Base-by-base conservation (phyloP, 192 early-diverging fungal genomes). In the Podila epigama region DNA sequence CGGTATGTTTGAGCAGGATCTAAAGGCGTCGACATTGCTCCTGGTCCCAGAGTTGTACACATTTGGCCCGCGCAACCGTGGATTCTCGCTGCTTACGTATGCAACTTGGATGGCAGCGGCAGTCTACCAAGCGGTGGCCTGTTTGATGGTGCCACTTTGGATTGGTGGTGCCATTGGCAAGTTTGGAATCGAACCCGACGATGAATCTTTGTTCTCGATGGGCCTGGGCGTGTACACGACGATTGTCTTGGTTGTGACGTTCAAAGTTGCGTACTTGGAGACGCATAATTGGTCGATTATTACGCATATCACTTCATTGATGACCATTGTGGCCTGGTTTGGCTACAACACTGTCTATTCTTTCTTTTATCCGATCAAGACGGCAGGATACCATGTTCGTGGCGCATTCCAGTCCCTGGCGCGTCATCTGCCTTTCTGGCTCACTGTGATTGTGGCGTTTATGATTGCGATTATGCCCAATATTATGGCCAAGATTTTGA, bases 1-100 rank as follows among this genome's bases (percentile, higher is more conserved):
- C 25, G 93, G 92, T 31, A 86, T 93, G 58, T 93, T 95, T 80
- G 94, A 95, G 75, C 90, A 91, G 69, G 92, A 95, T 66, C 70
- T 95, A 68, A 87, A 88, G 55, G 81, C 81, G 2, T 81, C 81
- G 22, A 92, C 89, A 1, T 57, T 94, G 35, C 44, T 91, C 58
- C 81, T 80, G 6, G 86, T 89, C 35, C 94, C 94, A 1, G 90
- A 93, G 72, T 78, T 93, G 51, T 94, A 94, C 69, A 85, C 82
- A 16, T 80, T 81, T 52, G 89, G 89, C n/a, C 85, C 85, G 60
- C 58, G 67, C 15, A 83, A 86, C 58, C 61, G 72, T 25, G 88
- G 84, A 0, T 88, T 89, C 72, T 88, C 89, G 39, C 66, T 87
- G 36, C 52, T 52, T 29, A 77, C 89, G 8, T 86, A 86, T 35